Percentiles rank a stretch among this genome's conserved stretches.
These are phyloP conservation scores for Heterobasidion annosum DNA, from an alignment of 1,284 basidiomycete species.

Conservation along the genomic window DNA sequence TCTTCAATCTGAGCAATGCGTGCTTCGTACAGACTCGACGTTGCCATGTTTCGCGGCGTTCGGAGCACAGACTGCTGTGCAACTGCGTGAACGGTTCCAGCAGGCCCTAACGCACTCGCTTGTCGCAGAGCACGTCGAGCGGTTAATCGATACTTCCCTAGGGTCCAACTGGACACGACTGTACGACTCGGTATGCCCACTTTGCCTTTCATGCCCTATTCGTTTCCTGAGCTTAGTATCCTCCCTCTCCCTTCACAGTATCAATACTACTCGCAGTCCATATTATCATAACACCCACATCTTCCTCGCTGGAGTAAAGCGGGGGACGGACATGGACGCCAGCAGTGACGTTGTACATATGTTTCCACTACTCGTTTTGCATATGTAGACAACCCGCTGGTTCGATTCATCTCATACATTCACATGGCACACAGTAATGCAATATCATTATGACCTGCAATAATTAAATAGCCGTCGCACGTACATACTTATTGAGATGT, in stretches of 20 bases:
- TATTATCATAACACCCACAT: conserved; percentile 33
- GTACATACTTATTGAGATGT: background rate
- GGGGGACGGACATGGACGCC: no score
- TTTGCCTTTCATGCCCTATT: background rate
- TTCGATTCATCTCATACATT: background rate
- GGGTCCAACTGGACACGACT: conserved; percentile 90
- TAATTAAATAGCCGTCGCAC: background rate
- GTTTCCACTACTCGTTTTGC: no score
- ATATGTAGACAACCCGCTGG: no score
- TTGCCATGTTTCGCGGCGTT: conserved; percentile 90
- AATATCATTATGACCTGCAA: conserved; percentile 3
- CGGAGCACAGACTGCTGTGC: conserved; percentile 84
- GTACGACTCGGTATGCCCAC: conserved; percentile 73
- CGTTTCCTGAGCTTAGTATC: background rate
- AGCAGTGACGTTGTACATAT: no score
- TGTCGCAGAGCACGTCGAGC: conserved; percentile 84
- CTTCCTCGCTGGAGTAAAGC: background rate
- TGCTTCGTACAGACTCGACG: conserved; percentile 64
- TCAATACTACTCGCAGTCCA: conserved; percentile 84
- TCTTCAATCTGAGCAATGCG: background rate
- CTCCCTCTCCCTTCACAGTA: conserved; percentile 27
- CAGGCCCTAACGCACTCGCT: conserved; percentile 82
- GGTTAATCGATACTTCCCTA: conserved; percentile 79
- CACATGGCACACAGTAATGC: background rate
- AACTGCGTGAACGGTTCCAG: conserved; percentile 91